phyloP scores from a whole-genome alignment of 2,329 filamentous ascomycete genomes.

The Claviceps spartinae region DNA sequence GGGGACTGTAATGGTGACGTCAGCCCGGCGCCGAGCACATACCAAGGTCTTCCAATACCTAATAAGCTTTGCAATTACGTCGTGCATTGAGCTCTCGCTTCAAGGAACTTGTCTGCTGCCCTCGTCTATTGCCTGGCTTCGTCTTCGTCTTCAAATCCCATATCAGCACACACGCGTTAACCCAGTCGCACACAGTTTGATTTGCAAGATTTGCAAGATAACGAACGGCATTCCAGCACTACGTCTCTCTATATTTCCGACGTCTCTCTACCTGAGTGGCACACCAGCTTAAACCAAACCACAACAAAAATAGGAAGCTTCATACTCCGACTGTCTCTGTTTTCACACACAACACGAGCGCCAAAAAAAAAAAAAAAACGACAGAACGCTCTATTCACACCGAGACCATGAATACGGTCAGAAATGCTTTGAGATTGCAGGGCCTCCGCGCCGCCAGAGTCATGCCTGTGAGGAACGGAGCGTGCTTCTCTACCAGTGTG shows the following conservation, averaged over 20 bases:
- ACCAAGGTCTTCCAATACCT: not conserved
- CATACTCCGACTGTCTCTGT: too few species aligned
- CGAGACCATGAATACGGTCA: constrained; percentile 2
- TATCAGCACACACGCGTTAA: too few species aligned
- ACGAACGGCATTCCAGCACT: too few species aligned
- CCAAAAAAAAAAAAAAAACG: not conserved
- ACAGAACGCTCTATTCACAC: not conserved
- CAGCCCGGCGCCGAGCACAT: not conserved
- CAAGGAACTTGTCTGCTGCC: too few species aligned
- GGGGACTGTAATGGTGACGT: constrained; percentile 10
- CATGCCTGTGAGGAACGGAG: constrained; percentile 8
- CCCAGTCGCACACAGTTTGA: too few species aligned
- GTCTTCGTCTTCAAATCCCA: too few species aligned
- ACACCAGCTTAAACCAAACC: too few species aligned
- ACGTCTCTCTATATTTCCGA: too few species aligned
- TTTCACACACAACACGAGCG: not conserved
- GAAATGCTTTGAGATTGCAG: constrained; percentile 6
- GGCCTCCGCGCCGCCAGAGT: constrained; percentile 12
- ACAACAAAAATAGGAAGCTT: too few species aligned
- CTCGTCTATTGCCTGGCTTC: too few species aligned
- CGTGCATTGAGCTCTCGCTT: not conserved
- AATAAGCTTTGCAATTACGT: not conserved
- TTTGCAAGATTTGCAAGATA: too few species aligned
- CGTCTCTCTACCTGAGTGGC: too few species aligned
- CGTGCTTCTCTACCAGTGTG: constrained; percentile 16